These are phyloP conservation scores for Candida vaughaniae DNA, from an alignment of 805 yeast genomes.

Conservation along the genomic window DNA sequence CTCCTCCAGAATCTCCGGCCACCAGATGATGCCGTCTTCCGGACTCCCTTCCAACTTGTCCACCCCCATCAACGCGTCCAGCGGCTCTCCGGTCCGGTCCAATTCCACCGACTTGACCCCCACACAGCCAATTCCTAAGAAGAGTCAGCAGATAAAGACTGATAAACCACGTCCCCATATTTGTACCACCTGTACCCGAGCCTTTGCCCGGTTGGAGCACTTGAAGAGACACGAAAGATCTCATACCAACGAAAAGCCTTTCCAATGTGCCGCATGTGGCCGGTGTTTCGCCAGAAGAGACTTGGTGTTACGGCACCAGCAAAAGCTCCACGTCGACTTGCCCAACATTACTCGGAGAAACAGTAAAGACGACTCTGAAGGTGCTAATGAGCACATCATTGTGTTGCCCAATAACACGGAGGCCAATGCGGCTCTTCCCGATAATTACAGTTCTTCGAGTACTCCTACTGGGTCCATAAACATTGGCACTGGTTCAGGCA, in stretches of 20 bases:
- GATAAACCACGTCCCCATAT: conserved; percentile 94
- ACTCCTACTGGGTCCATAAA: not conserved
- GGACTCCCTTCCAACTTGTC: no score
- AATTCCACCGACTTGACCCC: conserved; percentile 2
- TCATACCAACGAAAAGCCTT: conserved; percentile 95
- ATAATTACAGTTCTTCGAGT: no score
- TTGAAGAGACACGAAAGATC: conserved; percentile 90
- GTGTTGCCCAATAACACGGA: conserved; percentile 51
- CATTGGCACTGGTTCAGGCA: not conserved
- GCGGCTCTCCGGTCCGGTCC: no score
- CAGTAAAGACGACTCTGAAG: conserved; percentile 13
- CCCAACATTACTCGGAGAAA: conserved; percentile 41
- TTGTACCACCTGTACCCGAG: conserved; percentile 88
- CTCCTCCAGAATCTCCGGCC: no score
- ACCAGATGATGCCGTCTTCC: no score
- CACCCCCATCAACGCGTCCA: no score
- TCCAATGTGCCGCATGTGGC: conserved; percentile 94
- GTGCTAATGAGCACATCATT: conserved; percentile 49
- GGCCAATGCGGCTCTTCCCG: conserved; percentile 49
- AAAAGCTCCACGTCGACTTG: conserved; percentile 72
- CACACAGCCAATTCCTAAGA: conserved; percentile 76
- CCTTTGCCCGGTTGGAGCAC: conserved; percentile 94
- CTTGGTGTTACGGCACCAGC: conserved; percentile 88
- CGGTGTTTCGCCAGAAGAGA: conserved; percentile 92
- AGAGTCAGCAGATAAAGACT: conserved; percentile 79